Percentiles rank a stretch among this genome's conserved stretches.
Evolutionary conservation across 192 early-diverging fungal genomes (phyloP).

Genomic region (Blastocladiella britannica): DNA sequence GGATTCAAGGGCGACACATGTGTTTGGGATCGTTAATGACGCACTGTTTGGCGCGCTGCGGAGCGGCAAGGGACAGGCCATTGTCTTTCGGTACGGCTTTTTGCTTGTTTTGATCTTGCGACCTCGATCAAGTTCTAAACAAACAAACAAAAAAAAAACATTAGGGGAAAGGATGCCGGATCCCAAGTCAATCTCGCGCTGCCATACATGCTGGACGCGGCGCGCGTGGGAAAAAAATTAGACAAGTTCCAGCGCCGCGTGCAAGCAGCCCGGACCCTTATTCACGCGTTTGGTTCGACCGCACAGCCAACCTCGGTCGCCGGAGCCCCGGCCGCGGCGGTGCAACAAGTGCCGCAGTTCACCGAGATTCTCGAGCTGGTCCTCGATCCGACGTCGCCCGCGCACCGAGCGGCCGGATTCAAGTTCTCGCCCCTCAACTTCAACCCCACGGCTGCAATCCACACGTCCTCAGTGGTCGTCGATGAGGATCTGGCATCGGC

Average conservation of each 20-base stretch:
- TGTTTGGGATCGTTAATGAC: background rate
- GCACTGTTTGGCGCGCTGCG: background rate
- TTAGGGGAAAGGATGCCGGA: background rate
- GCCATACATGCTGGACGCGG: background rate
- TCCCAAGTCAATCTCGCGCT: background rate
- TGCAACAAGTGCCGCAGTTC: background rate
- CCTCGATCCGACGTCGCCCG: background rate
- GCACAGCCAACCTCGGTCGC: background rate
- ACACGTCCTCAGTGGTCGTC: no score
- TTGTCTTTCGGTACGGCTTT: background rate
- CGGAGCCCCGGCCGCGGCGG: background rate
- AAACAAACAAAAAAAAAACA: no score
- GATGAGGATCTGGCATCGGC: no score
- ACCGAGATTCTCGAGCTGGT: background rate
- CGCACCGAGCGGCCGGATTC: background rate
- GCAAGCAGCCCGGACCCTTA: background rate
- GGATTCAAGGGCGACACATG: background rate
- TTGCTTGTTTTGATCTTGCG: background rate
- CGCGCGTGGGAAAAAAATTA: background rate
- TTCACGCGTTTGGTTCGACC: background rate
- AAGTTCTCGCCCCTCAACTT: background rate
- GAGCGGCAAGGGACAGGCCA: background rate
- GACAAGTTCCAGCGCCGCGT: background rate
- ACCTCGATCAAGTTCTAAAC: background rate
- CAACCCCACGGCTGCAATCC: background rate